A percentile compares a stretch with the other conserved stretches of the same genome.
These are phyloP conservation scores for Xylariales sp. DNA, from an alignment of 2,329 filamentous ascomycete species.

Conservation along the genomic window DNA sequence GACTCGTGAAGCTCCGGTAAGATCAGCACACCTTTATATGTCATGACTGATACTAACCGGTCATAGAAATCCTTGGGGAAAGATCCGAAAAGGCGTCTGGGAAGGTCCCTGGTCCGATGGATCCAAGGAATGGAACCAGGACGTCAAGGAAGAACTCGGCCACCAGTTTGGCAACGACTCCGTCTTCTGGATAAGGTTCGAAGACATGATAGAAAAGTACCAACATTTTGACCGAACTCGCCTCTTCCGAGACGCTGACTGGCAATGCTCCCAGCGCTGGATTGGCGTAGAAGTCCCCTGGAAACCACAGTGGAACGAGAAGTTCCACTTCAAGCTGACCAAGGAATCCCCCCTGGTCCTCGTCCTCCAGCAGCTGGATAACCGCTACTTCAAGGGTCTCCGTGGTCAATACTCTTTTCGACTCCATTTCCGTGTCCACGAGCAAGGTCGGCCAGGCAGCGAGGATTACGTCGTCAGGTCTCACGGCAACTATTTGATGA, in stretches of 20 bases:
- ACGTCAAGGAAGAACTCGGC: conserved; percentile 66
- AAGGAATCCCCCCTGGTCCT: conserved; percentile 68
- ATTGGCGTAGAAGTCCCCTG: conserved; percentile 71
- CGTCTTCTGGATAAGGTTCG: conserved; percentile 73
- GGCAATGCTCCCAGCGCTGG: conserved; percentile 70
- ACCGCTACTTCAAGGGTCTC: conserved; percentile 70
- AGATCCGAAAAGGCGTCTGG: conserved; percentile 68
- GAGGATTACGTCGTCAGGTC: conserved; percentile 71
- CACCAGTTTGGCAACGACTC: conserved; percentile 72
- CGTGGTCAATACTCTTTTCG: conserved; percentile 67
- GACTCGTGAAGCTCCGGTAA: conserved; percentile 66
- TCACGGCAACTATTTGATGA: conserved; percentile 69
- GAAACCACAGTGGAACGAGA: conserved; percentile 70
- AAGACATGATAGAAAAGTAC: conserved; percentile 72
- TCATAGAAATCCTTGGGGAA: conserved; percentile 68
- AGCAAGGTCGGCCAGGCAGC: conserved; percentile 60
- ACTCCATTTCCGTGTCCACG: conserved; percentile 64
- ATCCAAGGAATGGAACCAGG: conserved; percentile 70
- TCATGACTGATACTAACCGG: conserved; percentile 32
- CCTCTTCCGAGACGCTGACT: conserved; percentile 68
- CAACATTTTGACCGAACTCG: conserved; percentile 71
- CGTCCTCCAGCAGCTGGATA: conserved; percentile 71
- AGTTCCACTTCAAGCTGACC: conserved; percentile 68
- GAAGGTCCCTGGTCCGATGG: conserved; percentile 70
- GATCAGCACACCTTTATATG: conserved; percentile 1